Base-by-base conservation (phyloP, 208 protist species). In the Leptomonas seymouri region DNA sequence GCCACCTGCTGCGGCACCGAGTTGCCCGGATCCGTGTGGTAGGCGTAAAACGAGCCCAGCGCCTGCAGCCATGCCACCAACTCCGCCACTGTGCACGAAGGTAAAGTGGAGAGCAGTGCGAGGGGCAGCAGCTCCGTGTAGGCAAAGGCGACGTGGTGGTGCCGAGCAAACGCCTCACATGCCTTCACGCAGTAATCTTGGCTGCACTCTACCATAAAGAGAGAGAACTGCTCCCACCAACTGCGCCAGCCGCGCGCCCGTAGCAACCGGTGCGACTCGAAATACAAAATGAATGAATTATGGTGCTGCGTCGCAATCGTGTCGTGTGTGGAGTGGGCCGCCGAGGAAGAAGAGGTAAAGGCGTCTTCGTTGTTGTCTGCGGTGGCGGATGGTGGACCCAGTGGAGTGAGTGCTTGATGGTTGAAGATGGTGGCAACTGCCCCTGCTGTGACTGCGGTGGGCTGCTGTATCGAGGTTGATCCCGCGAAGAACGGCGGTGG, bases 161-260 rank as follows among this genome's bases (percentile, higher is more conserved):
- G 65, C 48, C 82, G 73, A 25, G 89, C 68, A 15, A 95, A 79
- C 11, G 61, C 57, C 28, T 74, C 84, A 56, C 90, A 95, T 25
- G 76, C 82, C 31, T 70, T 76, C 1, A 95, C 80, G 66, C 84
- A 85, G 30, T 74, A 68, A 45, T 86, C 80, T 23, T 61, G 69
- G 61, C 87, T 90, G 55, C 59, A 74, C 49, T 89, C 81, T 3
- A 93, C 60, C n/a, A 93, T 62, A 23, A 76, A 67, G 0, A 87
- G 53, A 45, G 77, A 84, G 54, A 93, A 89, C 39, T 78, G 78
- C 63, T 90, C 84, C 74, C 89, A 90, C 90, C 90, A 95, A 41
- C 60, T 69, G 21, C 73, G 75, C 90, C 90, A 95, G 61, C 76
- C 82, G 46, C 62, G 68, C 7, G 49, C 34, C 18, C 57, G 67